Base-by-base conservation (phyloP, 768 basidiomycete genomes). In the Tulasnella sp. region DNA sequence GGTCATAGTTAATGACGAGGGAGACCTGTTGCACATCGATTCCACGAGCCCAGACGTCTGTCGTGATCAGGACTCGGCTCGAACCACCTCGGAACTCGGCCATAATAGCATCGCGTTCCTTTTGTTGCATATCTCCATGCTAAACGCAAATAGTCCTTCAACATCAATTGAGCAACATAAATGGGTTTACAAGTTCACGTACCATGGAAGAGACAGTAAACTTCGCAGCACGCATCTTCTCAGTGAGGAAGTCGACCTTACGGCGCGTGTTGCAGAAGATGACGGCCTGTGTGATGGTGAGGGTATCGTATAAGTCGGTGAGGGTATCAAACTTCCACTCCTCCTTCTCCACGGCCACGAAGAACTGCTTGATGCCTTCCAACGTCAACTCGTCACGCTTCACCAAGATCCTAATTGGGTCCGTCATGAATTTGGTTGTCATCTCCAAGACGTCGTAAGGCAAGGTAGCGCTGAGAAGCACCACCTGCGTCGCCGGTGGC, bases 311-410 rank as follows among this genome's bases (percentile, higher is more conserved):
- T 21, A 77, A 66, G 66, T 76, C 75, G 62, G 70, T 74, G 25
- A 77, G 69, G 44, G 75, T 75, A 65, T 77, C 75, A 65, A 75
- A 72, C 68, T 77, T 77, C 74, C 74, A 75, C 63, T 77, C 75
- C 69, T 77, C 75, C 73, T 76, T 75, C 67, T 76, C 74, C 61
- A 77, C 75, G 59, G 74, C 75, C 24, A 77, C 71, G 69, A 68
- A 70, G 69, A 70, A 70, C 66, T 71, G 69, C 62, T 68, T 68
- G 66, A 71, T 70, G n/a, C 61, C 63, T 45, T 77, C 75, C 46
- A 76, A 70, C 31, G 75, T 75, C 67, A 75, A 70, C 65, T 77
- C 75, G 63, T 76, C 74, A 66, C 73, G 72, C 72, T 77, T 77
- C 70, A 76, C 75, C 64, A 76, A 68, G 48, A 77, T 74, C 24